Conservation (phyloP, 306 rosid species). For the Corylus heterophylla region DNA sequence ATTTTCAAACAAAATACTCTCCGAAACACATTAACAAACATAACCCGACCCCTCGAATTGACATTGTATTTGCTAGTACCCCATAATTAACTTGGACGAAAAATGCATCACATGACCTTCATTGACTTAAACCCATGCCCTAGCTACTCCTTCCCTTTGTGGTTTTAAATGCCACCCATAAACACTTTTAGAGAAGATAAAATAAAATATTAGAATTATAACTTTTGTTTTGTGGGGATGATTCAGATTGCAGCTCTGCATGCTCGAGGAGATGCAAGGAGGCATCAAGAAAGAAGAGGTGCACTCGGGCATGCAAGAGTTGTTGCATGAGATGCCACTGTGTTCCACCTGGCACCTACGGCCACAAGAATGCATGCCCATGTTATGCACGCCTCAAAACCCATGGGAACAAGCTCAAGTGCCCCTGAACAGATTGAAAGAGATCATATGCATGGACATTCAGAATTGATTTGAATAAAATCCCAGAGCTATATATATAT, state of each 20-base stretch:
- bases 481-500: background rate
- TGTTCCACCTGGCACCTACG: slow-evolving; percentile 65
- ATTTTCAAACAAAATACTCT: no score
- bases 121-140: no score
- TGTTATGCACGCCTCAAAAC: slow-evolving; percentile 65
- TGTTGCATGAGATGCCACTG: slow-evolving; percentile 61
- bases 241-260: slow-evolving; percentile 45
- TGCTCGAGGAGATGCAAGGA: slow-evolving; percentile 54
- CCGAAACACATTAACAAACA: no score
- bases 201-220: no score
- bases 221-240: background rate
- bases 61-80: no score
- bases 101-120: no score
- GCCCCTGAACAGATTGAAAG: slow-evolving; percentile 38
- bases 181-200: no score
- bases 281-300: slow-evolving; percentile 45
- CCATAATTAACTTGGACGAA: no score
- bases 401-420: slow-evolving; percentile 54
- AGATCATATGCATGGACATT: background rate
- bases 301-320: slow-evolving; percentile 51
- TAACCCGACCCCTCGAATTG: no score
- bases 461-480: background rate
- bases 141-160: no score
- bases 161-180: no score
- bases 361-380: slow-evolving; percentile 50